Conservation (phyloP, 768 basidiomycete genomes). For the Pisolithus albus region DNA sequence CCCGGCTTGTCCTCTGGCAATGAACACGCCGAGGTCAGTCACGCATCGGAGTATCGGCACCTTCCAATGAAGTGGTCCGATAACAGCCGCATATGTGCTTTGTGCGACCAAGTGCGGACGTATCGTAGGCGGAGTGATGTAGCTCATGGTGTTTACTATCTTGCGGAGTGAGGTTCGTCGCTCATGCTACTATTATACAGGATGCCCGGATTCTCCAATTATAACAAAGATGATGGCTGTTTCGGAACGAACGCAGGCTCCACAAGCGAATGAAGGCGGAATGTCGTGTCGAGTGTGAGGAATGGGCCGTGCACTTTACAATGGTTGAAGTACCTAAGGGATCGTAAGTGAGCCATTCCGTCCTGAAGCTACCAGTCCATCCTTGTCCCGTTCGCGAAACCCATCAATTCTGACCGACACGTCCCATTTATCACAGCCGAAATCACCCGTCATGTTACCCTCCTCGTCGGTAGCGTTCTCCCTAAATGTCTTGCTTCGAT, state of each 20-base stretch:
- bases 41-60: conserved; percentile 65
- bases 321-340: conserved; percentile 59
- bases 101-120: conserved; percentile 72
- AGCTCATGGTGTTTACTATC: conserved; percentile 46
- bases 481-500: conserved; percentile 11
- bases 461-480: conserved; percentile 23
- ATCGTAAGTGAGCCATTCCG: conserved; percentile 32
- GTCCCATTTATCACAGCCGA: conserved; percentile 14
- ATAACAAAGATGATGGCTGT: conserved; percentile 5
- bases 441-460: conserved; percentile 22
- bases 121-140: conserved; percentile 71
- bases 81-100: conserved; percentile 69
- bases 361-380: conserved; percentile 20
- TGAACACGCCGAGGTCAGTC: conserved; percentile 28
- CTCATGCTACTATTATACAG: conserved; percentile 5
- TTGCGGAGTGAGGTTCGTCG: conserved; percentile 63
- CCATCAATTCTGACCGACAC: conserved; percentile 11
- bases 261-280: conserved; percentile 43
- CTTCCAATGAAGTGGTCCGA: conserved; percentile 68
- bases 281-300: conserved; percentile 69
- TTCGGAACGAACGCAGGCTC: conserved; percentile 7
- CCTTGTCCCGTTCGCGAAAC: conserved; percentile 10
- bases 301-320: conserved; percentile 62
- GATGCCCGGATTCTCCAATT: conserved; percentile 9
- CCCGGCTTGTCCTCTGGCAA: background rate